Evolutionary conservation across 225 moss, liverwort and hornwort genomes (phyloP), one percentile per base, ranked within the genome.

Genomic region (Physcomitrellopsis africana): DNA sequence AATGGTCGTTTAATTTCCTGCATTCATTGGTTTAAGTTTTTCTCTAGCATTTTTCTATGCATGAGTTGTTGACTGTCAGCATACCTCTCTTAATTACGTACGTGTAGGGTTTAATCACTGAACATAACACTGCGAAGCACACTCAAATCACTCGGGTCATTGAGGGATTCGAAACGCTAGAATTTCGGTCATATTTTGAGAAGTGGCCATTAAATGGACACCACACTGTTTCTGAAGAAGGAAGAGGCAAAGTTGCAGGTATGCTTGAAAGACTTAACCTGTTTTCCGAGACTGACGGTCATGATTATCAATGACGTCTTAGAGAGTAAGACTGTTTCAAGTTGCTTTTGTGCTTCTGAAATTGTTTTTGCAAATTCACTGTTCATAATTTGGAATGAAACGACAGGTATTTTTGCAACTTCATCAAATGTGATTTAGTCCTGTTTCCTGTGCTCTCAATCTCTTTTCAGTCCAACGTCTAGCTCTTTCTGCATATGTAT

Each of bases 211-310:
- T 77, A 11, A 83, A 59, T 81, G 79, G 80, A 70, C 80, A 82
- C 44, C 80, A 82, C 11, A 74, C 89, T 65, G 82, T 93, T 11
- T 83, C 91, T 23, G 90, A 87, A 77, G 93, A 91, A 69, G 91
- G 91, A 65, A 83, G 93, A 63, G 87, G 91, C 77, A 93, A 91
- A 77, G 90, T 93, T 86, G 89, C 91, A 83, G 93, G 93, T 93
- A 70, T 27, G 20, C 47, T 53, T 17, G 62, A 78, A 20, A 17
- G 11, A 32, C n/a, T 37, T 10, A 12, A 20, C 20, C 24, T 32
- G 2, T 46, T 60, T 12, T 29, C 24, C 37, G 45, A 9, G 17
- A 73, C 72, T 63, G 63, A 42, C 32, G 59, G 53, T 15, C 68
- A 23, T 80, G 41, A 46, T 67, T 81, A 3, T 53, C 16, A 46